phyloP scores from a whole-genome alignment of 2,329 filamentous ascomycete species.

The Aureobasidium pullulans region DNA sequence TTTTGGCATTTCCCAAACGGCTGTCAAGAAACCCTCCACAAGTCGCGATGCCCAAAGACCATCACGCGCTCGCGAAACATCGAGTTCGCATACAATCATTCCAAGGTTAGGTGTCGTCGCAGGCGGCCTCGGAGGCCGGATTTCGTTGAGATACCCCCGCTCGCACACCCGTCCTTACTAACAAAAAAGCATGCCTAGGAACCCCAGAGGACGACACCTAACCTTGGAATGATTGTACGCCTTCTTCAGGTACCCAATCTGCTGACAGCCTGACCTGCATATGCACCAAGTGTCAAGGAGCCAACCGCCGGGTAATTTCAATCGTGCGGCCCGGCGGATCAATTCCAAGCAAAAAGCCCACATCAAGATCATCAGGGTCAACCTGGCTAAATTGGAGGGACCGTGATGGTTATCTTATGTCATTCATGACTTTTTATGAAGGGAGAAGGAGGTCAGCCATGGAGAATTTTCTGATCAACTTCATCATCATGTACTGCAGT shows the following conservation, averaged over 20 bases:
- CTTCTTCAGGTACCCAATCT: neutral
- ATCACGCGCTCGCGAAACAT: neutral
- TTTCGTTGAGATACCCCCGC: too few relatives aligned
- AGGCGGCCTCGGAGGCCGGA: too few relatives aligned
- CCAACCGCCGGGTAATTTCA: neutral
- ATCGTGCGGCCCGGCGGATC: constrained; percentile 1
- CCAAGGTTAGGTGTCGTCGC: too few relatives aligned
- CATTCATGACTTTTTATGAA: neutral
- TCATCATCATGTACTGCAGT: neutral
- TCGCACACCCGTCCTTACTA: too few relatives aligned
- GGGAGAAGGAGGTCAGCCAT: neutral
- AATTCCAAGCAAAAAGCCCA: neutral
- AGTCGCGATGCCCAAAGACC: neutral
- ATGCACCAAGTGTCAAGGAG: neutral
- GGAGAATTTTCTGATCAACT: neutral
- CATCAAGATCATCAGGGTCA: constrained; percentile 5
- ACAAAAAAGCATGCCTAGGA: too few relatives aligned
- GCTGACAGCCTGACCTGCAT: neutral
- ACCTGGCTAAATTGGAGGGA: neutral
- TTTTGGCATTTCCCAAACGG: neutral
- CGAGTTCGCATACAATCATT: neutral
- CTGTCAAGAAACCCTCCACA: neutral
- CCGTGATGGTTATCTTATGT: constrained; percentile 9
- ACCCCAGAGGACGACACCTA: too few relatives aligned
- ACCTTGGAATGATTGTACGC: too few relatives aligned